Evolutionary conservation across 805 yeast species (phyloP), one percentile per base, ranked within the genome.

Genomic region (Starmera dryadoides): DNA sequence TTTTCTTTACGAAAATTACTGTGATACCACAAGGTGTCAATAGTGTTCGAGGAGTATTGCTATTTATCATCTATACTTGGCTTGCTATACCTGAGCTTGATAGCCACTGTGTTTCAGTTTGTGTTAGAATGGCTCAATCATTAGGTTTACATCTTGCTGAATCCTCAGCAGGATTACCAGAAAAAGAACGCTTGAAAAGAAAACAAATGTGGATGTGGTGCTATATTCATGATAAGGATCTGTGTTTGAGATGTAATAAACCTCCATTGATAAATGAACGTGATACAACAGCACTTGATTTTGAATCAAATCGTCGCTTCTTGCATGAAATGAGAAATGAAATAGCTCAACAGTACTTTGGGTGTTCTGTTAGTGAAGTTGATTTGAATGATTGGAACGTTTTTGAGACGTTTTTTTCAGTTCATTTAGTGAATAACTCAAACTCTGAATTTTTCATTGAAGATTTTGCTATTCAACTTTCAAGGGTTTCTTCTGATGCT

Each of bases 131-230:
- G 42, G 80, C 79, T 0, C 69, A 68, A 32, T 77, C 73, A 22
- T 45, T 75, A 48, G 83, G 82, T 0, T 58, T 80, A 14, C 73
- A 79, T 46, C 55, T 74, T 33, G 56, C 50, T 7, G 79, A 73
- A 29, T 46, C 68, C 4, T 66, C 65, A 41, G 44, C 51, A 5
- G 59, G 64, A 4, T 40, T 72, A 15, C 30, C 57, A 1, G 45
- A 50, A 1, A 53, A 49, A 6, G 77, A 74, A 26, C 50, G 57
- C 2, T 45, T 52, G 3, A 46, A 54, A 2, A 62, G 73, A 14
- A 52, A 68, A 26, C 42, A 54, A 16, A 40, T 77, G 18, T 77
- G 77, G 73, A 67, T 75, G 68, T 46, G 59, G 9, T 64, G 77
- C 38, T 72, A 66, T 45, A 45, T 56, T 17, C 38, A 60, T 11